Evolutionary conservation across 2,329 filamentous ascomycete genomes (phyloP), one percentile per base, ranked within the genome.

Genomic region (Blastomyces gilchristii): DNA sequence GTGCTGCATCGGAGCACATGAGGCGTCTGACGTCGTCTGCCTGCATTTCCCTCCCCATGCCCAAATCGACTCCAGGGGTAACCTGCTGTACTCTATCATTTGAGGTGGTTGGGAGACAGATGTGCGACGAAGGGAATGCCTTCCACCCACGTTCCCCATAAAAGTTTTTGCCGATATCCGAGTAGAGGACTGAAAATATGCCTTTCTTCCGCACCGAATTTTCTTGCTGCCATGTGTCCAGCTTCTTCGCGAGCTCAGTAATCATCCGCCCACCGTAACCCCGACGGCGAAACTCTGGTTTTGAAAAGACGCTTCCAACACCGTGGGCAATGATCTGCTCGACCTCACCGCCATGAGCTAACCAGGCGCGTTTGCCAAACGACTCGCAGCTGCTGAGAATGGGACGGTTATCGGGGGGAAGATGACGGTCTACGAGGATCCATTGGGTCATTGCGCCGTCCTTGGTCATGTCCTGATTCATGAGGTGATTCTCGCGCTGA

Each of bases 251-350:
- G 45, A 94, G 72, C 68, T 92, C 85, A 52, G 75, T 74, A 73
- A 92, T 83, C 87, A 94, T 92, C 62, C 87, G 81, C 63, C 82
- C 83, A 0, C 90, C 91, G 75, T 96, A 96, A 25, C 90, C 88
- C 67, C 81, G 82, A 3, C 88, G 86, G 63, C 90, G 78, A 72
- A 85, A 85, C 69, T 84, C 79, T 0, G 84, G 81, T 50, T 85
- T 82, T 3, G 87, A 91, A 73, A 87, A 94, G n/a, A 95, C 91
- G 65, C 87, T 90, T 16, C 86, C 89, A 63, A 95, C 83, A 5
- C 88, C 91, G 75, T 96, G 87, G 18, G 85, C 84, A 11, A 75
- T 63, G 11, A 80, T 78, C 53, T 82, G 79, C 68, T 88, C 83
- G 34, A 87, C 69, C 12, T 69, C 80, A 76, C 82, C 81, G 67